phyloP scores from a whole-genome alignment of 176 grass and related monocot species.

The Bolboschoenus planiculmis region DNA sequence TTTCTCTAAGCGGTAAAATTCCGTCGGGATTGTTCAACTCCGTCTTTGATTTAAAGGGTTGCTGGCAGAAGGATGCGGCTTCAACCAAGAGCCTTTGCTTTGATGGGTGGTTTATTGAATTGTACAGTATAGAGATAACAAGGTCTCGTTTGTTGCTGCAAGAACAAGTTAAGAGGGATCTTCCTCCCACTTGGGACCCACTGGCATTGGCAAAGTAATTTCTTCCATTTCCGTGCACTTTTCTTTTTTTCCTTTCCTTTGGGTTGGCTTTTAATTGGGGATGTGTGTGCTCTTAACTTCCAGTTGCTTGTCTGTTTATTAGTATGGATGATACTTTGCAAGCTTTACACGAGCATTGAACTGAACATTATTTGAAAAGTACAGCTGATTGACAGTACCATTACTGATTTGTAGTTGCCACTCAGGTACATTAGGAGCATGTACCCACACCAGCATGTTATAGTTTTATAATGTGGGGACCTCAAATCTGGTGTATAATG shows the following conservation, averaged over 20 bases:
- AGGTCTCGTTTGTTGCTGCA: slow-evolving; percentile 33
- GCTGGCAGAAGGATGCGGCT: slow-evolving; percentile 68
- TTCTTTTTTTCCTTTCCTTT: not conserved
- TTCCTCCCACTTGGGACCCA: slow-evolving; percentile 64
- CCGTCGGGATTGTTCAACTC: slow-evolving; percentile 75
- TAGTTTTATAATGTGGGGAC: not conserved
- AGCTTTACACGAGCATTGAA: not conserved
- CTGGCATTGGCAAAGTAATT: slow-evolving; percentile 50
- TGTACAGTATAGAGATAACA: slow-evolving; percentile 63
- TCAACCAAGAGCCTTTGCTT: slow-evolving; percentile 59
- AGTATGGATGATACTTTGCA: not conserved
- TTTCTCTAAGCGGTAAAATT: slow-evolving; percentile 55
- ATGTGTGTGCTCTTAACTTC: not conserved
- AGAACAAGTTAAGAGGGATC: slow-evolving; percentile 34
- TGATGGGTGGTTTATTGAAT: slow-evolving; percentile 59
- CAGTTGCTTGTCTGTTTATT: not conserved
- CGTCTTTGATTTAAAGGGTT: slow-evolving; percentile 64
- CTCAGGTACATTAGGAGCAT: not conserved
- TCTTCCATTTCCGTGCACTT: not conserved
- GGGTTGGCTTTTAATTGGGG: not conserved
- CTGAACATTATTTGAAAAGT: too few relatives aligned
- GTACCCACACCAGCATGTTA: not conserved
- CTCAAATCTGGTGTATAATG: not conserved
- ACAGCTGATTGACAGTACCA: not conserved
- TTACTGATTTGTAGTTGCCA: not conserved